Evolutionary conservation across 208 protist species (phyloP), one percentile per base, ranked within the genome.

Genomic region (Acanthamoeba castellanii): DNA sequence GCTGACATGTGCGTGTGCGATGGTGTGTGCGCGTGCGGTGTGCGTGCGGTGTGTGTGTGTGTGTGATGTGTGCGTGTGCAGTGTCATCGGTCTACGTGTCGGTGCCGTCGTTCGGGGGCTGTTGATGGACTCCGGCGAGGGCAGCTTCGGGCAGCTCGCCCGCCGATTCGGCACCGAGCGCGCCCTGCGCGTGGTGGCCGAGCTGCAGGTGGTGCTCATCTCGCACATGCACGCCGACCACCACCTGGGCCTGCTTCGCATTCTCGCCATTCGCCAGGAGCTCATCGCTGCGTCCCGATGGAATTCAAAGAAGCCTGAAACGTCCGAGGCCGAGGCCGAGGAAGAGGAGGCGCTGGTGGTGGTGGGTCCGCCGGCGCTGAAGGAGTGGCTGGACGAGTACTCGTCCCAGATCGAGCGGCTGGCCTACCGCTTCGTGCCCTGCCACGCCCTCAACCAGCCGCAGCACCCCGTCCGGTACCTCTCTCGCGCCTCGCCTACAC

Each of bases 171-270:
- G 97, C 27, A 20, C 25, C n/a, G 50, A 95, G 27, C 30, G 70
- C 47, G 55, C 90, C 0, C 45, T 59, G 25, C 68, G 95, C 55
- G 37, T 95, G 70, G 7, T 96, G 14, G 27, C 22, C 0, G 18
- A 32, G 25, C 45, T 98, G 8, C n/a, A 61, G 34, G 61, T 94
- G 4, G 96, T 97, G 22, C 96, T 96, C 76, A 96, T 98, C 37
- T 98, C 97, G 27, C 97, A 98, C 96, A 95, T 97, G 70, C 97
- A 98, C 88, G 97, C 96, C 11, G 97, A 98, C 94, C 97, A 98
- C 92, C 96, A 97, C 66, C 82, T 98, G 14, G 97, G 97, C 32
- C 55, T 96, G 42, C 45, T 96, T n/a, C 34, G 72, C 16, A 30
- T 97, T 42, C 11, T 96, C 18, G 16, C 42, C 42, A 13, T 55